Evolutionary conservation across 352 stramenopile species (phyloP), one percentile per base, ranked within the genome.

Genomic region (Phytophthora tentaculata): DNA sequence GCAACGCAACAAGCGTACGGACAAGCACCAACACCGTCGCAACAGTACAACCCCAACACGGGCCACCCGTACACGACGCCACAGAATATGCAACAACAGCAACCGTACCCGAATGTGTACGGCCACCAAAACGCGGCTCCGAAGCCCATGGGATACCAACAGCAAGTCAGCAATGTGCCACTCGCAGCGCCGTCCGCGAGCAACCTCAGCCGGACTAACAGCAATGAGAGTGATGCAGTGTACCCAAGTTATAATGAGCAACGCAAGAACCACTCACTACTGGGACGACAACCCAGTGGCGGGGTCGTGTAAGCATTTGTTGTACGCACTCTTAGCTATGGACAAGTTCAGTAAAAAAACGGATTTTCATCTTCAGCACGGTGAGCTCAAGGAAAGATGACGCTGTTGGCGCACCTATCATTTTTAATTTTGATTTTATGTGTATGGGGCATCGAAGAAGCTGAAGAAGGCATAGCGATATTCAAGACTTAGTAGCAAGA

Each of bases 241-340:
- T 92, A 90, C 49, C 82, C 84, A 8, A 71, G 67, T 58, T 88
- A 89, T 77, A 82, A 74, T 61, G 72, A 85, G 32, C 79, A 89
- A 56, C 81, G 83, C 73, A 81, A 80, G 69, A 89, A 92, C 65
- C 82, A 90, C 67, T 88, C 84, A 3, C 60, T 92, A 51, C 64
- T 92, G 41, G 84, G 82, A 3, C 72, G 71, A 19, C 84, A 89
- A 74, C 76, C 80, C 0, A 90, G 82, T 59, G 84, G 84, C 13
- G 84, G 84, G 10, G 84, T 92, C 39, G 84, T 92, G 37, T 92
- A 86, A 55, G 75, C 22, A 14, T 59, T 53, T 58, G 9, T 23
- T 53, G 55, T 32, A 32, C 28, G 28, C 28, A 32, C 28, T 32
- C 28, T 49, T 48, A 48, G 20, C 57, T 51, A 47, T 47, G 29